Evolutionary conservation across 2,329 filamentous ascomycete species (phyloP).

Genomic region (Orbilia blumenaviensis): DNA sequence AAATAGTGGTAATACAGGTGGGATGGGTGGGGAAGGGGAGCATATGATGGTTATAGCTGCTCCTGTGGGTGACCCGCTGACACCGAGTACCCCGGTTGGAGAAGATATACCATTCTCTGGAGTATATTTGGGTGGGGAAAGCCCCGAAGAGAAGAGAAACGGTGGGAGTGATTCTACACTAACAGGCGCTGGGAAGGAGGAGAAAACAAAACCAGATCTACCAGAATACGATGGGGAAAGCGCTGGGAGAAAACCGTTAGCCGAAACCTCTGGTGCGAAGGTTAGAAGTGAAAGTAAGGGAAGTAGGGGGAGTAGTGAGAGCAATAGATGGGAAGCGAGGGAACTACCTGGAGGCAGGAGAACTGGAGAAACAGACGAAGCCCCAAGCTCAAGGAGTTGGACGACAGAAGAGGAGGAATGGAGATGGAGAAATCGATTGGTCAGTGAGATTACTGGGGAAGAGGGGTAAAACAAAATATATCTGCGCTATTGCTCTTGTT

Average conservation of each 20-base stretch:
- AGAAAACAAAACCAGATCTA: constrained; percentile 55
- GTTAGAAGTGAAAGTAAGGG: constrained; percentile 27
- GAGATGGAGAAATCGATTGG: constrained; percentile 43
- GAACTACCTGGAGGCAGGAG: constrained; percentile 21
- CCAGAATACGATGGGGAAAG: constrained; percentile 55
- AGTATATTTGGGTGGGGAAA: constrained; percentile 48
- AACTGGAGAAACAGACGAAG: neutral
- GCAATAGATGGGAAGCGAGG: constrained; percentile 24
- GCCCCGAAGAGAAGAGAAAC: constrained; percentile 45
- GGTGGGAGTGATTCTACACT: constrained; percentile 18
- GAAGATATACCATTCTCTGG: constrained; percentile 50
- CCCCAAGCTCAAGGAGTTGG: constrained; percentile 36
- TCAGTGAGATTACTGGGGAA: constrained; percentile 49
- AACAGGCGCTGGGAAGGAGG: constrained; percentile 37
- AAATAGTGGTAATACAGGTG: constrained; percentile 38
- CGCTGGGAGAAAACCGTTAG: constrained; percentile 37
- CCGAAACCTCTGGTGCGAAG: constrained; percentile 25
- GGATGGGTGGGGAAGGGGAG: constrained; percentile 7
- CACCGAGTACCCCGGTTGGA: constrained; percentile 11
- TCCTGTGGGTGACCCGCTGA: constrained; percentile 22
- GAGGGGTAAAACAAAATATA: constrained; percentile 24
- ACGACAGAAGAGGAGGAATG: constrained; percentile 46
- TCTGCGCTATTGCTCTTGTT: constrained; percentile 17
- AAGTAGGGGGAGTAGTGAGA: constrained; percentile 22
- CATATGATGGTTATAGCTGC: constrained; percentile 53